Conservation (phyloP, 2,329 filamentous ascomycete species). For the Alternaria conjuncta region DNA sequence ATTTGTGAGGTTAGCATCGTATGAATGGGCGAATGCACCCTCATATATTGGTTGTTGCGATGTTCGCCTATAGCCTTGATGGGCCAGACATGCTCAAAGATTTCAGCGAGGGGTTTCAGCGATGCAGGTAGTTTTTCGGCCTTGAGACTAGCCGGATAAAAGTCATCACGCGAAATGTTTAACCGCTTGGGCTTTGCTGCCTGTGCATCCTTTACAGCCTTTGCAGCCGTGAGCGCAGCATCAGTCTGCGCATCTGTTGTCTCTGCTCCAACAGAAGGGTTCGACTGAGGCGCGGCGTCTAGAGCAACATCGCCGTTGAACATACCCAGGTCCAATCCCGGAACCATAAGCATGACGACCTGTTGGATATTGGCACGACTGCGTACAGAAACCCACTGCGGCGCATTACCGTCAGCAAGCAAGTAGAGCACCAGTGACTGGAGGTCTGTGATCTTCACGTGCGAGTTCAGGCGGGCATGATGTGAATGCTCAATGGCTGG, state of each 20-base stretch:
- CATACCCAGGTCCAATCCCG: slow-evolving; percentile 88
- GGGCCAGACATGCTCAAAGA: slow-evolving; percentile 90
- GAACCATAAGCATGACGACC: slow-evolving; percentile 89
- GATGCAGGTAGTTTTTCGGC: slow-evolving; percentile 49
- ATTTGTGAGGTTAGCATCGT: slow-evolving; percentile 80
- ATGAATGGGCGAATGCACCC: slow-evolving; percentile 85
- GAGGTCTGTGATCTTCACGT: slow-evolving; percentile 64
- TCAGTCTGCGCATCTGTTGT: slow-evolving; percentile 13
- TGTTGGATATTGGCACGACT: slow-evolving; percentile 67
- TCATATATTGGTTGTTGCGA: slow-evolving; percentile 64
- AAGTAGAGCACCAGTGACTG: slow-evolving; percentile 65
- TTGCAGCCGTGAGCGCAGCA: slow-evolving; percentile 10
- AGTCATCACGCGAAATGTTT: slow-evolving; percentile 56
- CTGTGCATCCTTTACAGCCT: slow-evolving; percentile 12
- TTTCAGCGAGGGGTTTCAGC: slow-evolving; percentile 71
- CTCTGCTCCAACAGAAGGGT: slow-evolving; percentile 2
- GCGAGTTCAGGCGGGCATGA: slow-evolving; percentile 60
- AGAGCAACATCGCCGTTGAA: slow-evolving; percentile 65
- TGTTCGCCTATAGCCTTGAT: slow-evolving; percentile 87
- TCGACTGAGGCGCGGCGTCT: slow-evolving; percentile 12
- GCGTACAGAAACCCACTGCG: slow-evolving; percentile 68
- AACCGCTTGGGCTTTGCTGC: slow-evolving; percentile 34
- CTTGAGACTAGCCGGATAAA: slow-evolving; percentile 56
- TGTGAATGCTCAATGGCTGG: slow-evolving; percentile 58
- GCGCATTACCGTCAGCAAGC: slow-evolving; percentile 64